phyloP scores from a whole-genome alignment of 495 filamentous ascomycete genomes.

The Neurospora sp. region DNA sequence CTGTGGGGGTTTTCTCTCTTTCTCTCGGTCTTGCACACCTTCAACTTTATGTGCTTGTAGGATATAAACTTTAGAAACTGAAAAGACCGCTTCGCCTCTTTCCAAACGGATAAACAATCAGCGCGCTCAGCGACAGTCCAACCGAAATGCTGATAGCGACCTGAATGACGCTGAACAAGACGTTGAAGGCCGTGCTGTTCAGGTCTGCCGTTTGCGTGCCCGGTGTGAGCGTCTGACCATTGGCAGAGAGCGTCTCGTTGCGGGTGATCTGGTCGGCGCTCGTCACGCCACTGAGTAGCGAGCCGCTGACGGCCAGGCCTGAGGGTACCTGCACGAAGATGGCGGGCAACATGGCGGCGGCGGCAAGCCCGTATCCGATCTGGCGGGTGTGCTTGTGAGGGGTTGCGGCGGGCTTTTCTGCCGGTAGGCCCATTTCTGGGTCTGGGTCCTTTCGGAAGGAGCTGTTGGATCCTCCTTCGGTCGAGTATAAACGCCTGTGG shows the following conservation, averaged over 20 bases:
- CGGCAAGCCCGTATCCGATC: constrained; percentile 66
- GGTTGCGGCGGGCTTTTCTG: background rate
- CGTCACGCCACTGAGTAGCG: constrained; percentile 73
- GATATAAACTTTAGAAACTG: constrained; percentile 52
- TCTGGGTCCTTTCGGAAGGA: constrained; percentile 8
- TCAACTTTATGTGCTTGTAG: background rate
- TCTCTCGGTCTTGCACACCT: background rate
- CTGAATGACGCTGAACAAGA: constrained; percentile 80
- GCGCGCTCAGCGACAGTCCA: constrained; percentile 73
- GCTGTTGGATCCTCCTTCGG: constrained; percentile 5
- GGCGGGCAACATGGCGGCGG: constrained; percentile 78
- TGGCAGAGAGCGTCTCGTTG: constrained; percentile 27
- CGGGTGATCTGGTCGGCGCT: constrained; percentile 66
- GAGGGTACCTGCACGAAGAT: constrained; percentile 94
- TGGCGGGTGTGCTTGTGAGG: constrained; percentile 8
- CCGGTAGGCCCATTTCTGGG: constrained; percentile 8
- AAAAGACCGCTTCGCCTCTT: constrained; percentile 86
- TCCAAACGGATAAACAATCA: constrained; percentile 84
- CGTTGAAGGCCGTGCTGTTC: constrained; percentile 67
- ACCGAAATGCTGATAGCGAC: constrained; percentile 90
- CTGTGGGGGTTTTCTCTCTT: background rate
- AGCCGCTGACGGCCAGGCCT: constrained; percentile 76
- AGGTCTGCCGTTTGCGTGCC: constrained; percentile 21
- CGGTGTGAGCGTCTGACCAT: constrained; percentile 13
- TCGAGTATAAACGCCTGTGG: background rate